Base-by-base conservation (phyloP, 2,329 filamentous ascomycete genomes). In the Fusarium sp. region DNA sequence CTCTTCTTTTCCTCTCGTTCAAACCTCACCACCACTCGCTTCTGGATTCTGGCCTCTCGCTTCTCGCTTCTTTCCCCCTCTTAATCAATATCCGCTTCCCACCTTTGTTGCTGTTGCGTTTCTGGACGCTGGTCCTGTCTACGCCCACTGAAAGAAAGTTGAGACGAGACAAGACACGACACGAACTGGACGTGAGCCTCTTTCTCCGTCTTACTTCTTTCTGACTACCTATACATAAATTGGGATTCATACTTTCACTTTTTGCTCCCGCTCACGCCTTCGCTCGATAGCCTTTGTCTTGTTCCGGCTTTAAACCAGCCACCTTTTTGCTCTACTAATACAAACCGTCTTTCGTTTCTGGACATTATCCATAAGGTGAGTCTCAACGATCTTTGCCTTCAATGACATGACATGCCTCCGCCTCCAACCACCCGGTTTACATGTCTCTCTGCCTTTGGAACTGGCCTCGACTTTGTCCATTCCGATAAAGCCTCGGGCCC, bases 351-450 rank as follows among this genome's bases (percentile, higher is more conserved):
- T 65, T 71, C 60, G 59, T 65, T 71, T 67, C 65, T 73, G 65
- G 73, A 77, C 61, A 77, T 78, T 28, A 53, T 37, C 45, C 75
- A 64, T 65, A 77, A 78, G 78, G 77, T 79, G 75, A 79, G 77
- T 79, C 68, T 65, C 65, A 73, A 70, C 69, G 74, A 68, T 72
- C 65, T 71, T 74, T 72, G 56, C 72, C 55, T 43, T 68, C 65
- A 52, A 72, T 70, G 69, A 71, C 71, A 72, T 70, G 69, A 71
- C 71, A 73, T 71, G 39, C 14, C 30, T 33, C 30, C 30, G 28
- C 74, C 67, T 67, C 65, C 76, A 76, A 75, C 75, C 75, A 71
- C 69, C 66, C 56, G 61, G 49, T 71, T 68, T 64, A 62, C 55
- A 61, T 62, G 41, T 46, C 59, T 57, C 24, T 30, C 32, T 51